Conservation (phyloP, 306 rosid species). For the Prunus mongolica region DNA sequence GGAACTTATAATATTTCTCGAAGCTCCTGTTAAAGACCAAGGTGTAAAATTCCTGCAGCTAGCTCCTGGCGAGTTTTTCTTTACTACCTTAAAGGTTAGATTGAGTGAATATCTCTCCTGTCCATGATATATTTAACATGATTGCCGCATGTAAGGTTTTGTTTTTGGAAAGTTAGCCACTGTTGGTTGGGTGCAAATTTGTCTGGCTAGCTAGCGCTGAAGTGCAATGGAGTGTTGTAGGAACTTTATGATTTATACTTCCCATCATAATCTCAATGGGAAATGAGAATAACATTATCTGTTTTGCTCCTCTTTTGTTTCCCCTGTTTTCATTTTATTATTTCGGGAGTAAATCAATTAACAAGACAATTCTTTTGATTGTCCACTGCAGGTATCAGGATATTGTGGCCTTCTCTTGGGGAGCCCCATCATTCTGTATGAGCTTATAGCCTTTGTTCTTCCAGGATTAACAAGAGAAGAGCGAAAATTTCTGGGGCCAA, state of each 20-base stretch:
- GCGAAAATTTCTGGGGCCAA: conserved; percentile 87
- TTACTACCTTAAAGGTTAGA: conserved; percentile 79
- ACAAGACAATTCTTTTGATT: conserved; percentile 10
- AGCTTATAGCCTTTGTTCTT: conserved; percentile 83
- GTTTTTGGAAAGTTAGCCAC: neutral
- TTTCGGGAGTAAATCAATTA: neutral
- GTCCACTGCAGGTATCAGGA: conserved; percentile 78
- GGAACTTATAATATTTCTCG: conserved; percentile 67
- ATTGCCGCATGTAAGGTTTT: neutral
- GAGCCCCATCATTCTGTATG: conserved; percentile 91
- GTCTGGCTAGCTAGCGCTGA: neutral
- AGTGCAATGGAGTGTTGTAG: neutral
- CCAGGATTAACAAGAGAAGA: conserved; percentile 86
- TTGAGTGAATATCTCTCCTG: conserved; percentile 3
- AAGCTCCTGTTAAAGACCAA: conserved; percentile 83
- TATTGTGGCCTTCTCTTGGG: conserved; percentile 91
- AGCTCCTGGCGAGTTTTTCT: conserved; percentile 97
- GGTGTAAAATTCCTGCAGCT: conserved; percentile 95
- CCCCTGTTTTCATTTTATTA: neutral
- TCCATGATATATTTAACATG: neutral
- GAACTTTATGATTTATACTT: neutral
- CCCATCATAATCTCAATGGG: neutral
- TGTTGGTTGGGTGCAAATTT: neutral
- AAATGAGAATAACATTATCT: neutral
- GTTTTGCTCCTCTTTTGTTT: neutral